phyloP scores from a whole-genome alignment of 495 filamentous ascomycete genomes.

The Penicillium steckii region DNA sequence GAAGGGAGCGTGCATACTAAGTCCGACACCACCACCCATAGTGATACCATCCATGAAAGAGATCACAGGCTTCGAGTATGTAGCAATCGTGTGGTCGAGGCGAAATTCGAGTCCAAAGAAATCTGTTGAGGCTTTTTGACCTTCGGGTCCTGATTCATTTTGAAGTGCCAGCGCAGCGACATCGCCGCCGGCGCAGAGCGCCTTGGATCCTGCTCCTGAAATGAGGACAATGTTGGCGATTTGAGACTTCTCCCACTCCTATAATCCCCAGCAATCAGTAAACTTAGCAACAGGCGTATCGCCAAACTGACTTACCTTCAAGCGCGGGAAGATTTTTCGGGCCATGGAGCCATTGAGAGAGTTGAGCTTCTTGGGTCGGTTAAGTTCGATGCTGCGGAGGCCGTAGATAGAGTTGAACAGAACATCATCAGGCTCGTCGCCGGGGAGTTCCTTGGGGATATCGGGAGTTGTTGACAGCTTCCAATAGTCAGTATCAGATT shows the following conservation, averaged over 20 bases:
- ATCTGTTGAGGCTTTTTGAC: slow-evolving; percentile 65
- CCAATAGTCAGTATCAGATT: slow-evolving; percentile 2
- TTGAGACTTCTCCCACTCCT: slow-evolving; percentile 92
- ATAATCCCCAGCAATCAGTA: slow-evolving; percentile 21
- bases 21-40: slow-evolving; percentile 95
- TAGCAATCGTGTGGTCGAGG: slow-evolving; percentile 93
- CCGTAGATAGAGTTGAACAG: slow-evolving; percentile 86
- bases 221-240: slow-evolving; percentile 91
- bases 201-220: slow-evolving; percentile 78
- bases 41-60: slow-evolving; percentile 98
- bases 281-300: not conserved
- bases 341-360: slow-evolving; percentile 92
- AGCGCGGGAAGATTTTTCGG: slow-evolving; percentile 80
- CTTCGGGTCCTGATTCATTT: slow-evolving; percentile 66
- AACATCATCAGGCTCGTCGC: slow-evolving; percentile 85
- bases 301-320: slow-evolving; percentile 51
- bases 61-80: slow-evolving; percentile 87
- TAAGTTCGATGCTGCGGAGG: slow-evolving; percentile 88
- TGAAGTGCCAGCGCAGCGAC: slow-evolving; percentile 71
- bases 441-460: slow-evolving; percentile 52
- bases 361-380: slow-evolving; percentile 87
- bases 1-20: slow-evolving; percentile 93
- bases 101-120: slow-evolving; percentile 93
- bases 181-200: slow-evolving; percentile 93
- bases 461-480: slow-evolving; percentile 59